phyloP scores from a whole-genome alignment of 306 rosid species.

The Dalbergia cultrata region DNA sequence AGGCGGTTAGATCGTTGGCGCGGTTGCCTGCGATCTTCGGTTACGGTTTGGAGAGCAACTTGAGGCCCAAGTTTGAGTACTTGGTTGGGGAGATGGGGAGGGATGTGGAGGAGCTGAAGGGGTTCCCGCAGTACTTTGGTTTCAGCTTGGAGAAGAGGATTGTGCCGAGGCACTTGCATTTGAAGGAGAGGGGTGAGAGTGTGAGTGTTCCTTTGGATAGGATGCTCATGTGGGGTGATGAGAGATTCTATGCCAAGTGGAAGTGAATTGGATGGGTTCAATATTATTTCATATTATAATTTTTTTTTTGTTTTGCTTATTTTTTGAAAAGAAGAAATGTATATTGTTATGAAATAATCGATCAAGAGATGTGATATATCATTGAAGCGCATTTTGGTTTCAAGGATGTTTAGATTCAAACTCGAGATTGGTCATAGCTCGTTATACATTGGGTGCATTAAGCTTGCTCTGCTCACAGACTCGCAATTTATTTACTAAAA shows the following conservation, averaged over 20 bases:
- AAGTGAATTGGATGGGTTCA: constrained; percentile 28
- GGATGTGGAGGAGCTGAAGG: constrained; percentile 69
- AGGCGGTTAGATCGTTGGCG: constrained; percentile 57
- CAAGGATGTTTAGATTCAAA: no score
- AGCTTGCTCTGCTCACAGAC: no score
- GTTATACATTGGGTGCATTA: no score
- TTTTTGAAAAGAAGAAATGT: no score
- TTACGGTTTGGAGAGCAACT: constrained; percentile 68
- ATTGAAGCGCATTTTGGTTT: no score
- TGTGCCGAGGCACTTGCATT: constrained; percentile 74
- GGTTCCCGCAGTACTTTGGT: constrained; percentile 82
- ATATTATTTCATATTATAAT: no score
- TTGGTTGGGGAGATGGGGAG: constrained; percentile 75
- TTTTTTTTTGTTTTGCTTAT: no score
- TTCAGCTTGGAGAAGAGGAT: constrained; percentile 78
- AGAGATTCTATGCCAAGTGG: constrained; percentile 72
- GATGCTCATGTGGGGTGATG: constrained; percentile 79
- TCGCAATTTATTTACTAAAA: no score
- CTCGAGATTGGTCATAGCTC: no score
- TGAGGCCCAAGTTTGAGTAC: constrained; percentile 71
- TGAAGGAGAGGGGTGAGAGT: constrained; percentile 62
- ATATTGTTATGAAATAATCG: no score
- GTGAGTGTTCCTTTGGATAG: constrained; percentile 66
- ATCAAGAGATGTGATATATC: no score
- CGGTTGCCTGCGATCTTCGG: constrained; percentile 82